These are phyloP conservation scores for Setaria viridis DNA, from an alignment of 202 grass and related monocot genomes.

Conservation along the genomic window DNA sequence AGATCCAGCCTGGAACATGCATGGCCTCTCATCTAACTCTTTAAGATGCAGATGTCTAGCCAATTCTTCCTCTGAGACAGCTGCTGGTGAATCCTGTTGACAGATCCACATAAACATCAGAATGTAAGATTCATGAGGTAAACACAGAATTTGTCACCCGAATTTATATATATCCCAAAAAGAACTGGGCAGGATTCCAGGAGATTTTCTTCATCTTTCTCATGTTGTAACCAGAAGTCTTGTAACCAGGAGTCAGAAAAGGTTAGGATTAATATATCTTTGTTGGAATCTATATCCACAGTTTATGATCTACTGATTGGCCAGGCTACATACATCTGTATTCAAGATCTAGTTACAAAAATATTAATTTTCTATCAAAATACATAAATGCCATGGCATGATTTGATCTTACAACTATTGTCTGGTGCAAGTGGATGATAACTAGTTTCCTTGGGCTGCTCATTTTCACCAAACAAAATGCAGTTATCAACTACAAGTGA, in stretches of 20 bases:
- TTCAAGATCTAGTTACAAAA: slow-evolving; percentile 10
- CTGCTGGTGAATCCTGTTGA: slow-evolving; percentile 82
- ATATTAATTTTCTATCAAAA: neutral
- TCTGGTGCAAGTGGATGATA: neutral
- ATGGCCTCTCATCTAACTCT: slow-evolving; percentile 78
- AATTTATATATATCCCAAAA: slow-evolving; percentile 37
- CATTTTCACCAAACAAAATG: slow-evolving; percentile 25
- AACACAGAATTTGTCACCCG: neutral
- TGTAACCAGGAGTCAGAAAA: neutral
- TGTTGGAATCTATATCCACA: neutral
- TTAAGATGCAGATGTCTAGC: slow-evolving; percentile 91
- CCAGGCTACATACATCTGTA: neutral
- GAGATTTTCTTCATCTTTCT: neutral
- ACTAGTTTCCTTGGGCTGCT: neutral
- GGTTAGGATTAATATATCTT: neutral
- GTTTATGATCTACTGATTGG: neutral
- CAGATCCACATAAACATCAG: slow-evolving; percentile 39
- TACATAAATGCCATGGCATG: neutral
- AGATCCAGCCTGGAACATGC: slow-evolving; percentile 83
- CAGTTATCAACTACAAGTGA: slow-evolving; percentile 1
- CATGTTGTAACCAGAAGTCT: neutral
- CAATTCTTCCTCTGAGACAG: slow-evolving; percentile 73
- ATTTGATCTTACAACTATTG: neutral
- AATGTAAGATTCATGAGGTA: slow-evolving; percentile 24
- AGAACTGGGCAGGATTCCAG: neutral